Evolutionary conservation across 2,329 filamentous ascomycete species (phyloP).

Genomic region (Epichloe aotearoae): DNA sequence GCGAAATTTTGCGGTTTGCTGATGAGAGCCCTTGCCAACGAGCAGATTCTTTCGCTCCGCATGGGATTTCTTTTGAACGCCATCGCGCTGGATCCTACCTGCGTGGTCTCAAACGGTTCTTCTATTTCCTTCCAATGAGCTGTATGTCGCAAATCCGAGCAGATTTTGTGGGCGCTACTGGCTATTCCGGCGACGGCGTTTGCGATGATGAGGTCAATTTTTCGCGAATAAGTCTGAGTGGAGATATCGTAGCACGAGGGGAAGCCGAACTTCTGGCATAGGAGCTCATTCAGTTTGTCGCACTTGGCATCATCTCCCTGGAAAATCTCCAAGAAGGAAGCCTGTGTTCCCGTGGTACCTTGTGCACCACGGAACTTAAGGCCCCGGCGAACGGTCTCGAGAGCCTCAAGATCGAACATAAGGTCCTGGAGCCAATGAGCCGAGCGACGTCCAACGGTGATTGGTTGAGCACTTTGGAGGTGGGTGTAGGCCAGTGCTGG

Average conservation of each 20-base stretch:
- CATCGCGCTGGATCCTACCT: slow-evolving; percentile 49
- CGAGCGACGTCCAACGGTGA: slow-evolving; percentile 10
- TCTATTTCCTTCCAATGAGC: slow-evolving; percentile 73
- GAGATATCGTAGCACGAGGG: slow-evolving; percentile 38
- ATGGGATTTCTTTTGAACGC: slow-evolving; percentile 16
- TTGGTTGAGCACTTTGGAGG: slow-evolving; percentile 43
- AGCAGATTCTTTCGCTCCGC: slow-evolving; percentile 8
- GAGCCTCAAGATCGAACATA: slow-evolving; percentile 55
- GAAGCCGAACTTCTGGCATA: slow-evolving; percentile 45
- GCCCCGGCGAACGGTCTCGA: slow-evolving; percentile 54
- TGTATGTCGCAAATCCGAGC: slow-evolving; percentile 48
- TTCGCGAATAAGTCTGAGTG: slow-evolving; percentile 55
- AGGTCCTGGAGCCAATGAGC: slow-evolving; percentile 58
- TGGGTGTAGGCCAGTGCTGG: slow-evolving; percentile 70
- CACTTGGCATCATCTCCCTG: slow-evolving; percentile 34
- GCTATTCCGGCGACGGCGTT: slow-evolving; percentile 72
- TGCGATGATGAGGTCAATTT: slow-evolving; percentile 68
- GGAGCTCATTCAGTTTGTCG: slow-evolving; percentile 39
- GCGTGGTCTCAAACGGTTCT: slow-evolving; percentile 67
- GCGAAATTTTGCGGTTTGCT: slow-evolving; percentile 22
- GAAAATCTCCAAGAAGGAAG: slow-evolving; percentile 47
- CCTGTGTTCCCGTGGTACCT: slow-evolving; percentile 63
- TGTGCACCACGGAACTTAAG: slow-evolving; percentile 63
- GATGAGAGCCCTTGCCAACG: slow-evolving; percentile 26
- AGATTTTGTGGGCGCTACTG: slow-evolving; percentile 59